Percentiles rank a stretch among this genome's conserved stretches.
phyloP scores from a whole-genome alignment of 176 grass and related monocot species.

The Eremochloa ophiuroides region DNA sequence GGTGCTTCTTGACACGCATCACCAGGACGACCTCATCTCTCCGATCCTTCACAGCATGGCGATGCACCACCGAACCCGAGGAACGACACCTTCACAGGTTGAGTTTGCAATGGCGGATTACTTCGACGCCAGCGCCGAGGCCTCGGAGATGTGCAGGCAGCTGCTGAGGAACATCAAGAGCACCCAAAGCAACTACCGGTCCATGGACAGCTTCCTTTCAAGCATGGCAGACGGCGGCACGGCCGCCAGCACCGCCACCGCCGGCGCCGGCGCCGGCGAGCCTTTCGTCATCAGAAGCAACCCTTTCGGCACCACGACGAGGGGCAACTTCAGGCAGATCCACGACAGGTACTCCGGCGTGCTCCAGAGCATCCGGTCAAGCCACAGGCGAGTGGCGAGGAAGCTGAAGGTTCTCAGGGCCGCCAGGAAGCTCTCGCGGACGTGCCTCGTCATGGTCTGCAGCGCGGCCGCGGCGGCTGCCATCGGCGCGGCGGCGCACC shows the following conservation, averaged over 20 bases:
- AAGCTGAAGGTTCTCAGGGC: constrained; percentile 18
- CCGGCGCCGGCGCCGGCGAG: no score
- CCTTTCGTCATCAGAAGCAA: constrained; percentile 14
- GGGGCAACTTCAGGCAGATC: constrained; percentile 35
- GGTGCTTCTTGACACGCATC: neutral
- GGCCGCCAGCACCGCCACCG: no score
- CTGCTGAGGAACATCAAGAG: constrained; percentile 37
- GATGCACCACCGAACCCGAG: no score
- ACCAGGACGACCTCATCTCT: constrained; percentile 14
- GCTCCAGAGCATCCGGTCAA: constrained; percentile 15
- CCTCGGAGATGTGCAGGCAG: constrained; percentile 37
- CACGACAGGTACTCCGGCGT: constrained; percentile 39
- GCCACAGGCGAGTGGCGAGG: constrained; percentile 36
- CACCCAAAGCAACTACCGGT: constrained; percentile 29
- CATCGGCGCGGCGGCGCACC: constrained; percentile 16
- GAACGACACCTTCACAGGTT: neutral
- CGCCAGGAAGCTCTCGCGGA: constrained; percentile 10
- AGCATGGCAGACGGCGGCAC: neutral
- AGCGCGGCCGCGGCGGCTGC: neutral
- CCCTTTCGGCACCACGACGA: constrained; percentile 35
- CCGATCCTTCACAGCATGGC: constrained; percentile 10
- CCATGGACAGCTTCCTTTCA: constrained; percentile 44
- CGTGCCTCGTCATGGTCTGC: constrained; percentile 5
- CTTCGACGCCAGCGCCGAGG: constrained; percentile 46
- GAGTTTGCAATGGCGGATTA: constrained; percentile 22